A percentile compares a stretch with the other conserved stretches of the same genome.
Conservation (phyloP, 352 stramenopile genomes). For the Globisporangium iwayamae region DNA sequence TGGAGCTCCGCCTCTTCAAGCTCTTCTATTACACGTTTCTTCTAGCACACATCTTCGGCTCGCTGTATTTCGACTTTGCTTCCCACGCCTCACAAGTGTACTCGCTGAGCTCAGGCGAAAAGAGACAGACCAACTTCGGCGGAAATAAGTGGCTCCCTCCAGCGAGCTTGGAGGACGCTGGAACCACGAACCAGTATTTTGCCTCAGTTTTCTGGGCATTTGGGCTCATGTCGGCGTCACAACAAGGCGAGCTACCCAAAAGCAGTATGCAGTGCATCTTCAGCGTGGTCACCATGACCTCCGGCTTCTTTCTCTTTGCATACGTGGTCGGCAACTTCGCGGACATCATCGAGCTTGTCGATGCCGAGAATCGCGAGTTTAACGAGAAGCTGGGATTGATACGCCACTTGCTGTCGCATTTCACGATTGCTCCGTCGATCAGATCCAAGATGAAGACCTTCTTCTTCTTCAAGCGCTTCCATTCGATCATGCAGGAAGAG, state of each 20-base stretch:
- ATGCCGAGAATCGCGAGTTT: conserved; percentile 50
- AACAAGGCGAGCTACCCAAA: conserved; percentile 33
- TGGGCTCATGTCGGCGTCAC: conserved; percentile 39
- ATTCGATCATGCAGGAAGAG: conserved; percentile 52
- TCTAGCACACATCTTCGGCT: conserved; percentile 47
- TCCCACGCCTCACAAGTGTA: conserved; percentile 32
- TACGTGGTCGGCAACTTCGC: conserved; percentile 49
- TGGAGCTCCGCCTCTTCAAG: conserved; percentile 49
- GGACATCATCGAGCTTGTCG: conserved; percentile 40
- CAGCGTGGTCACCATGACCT: conserved; percentile 37
- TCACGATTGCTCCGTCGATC: conserved; percentile 32
- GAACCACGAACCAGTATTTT: conserved; percentile 26
- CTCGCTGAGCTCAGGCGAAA: conserved; percentile 1
- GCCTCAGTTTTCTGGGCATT: conserved; percentile 39
- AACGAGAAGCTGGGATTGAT: conserved; percentile 42
- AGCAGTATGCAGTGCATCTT: conserved; percentile 32
- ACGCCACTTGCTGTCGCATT: conserved; percentile 38
- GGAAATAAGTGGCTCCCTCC: conserved; percentile 35
- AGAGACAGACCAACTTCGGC: conserved; percentile 28
- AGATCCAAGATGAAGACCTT: conserved; percentile 38
- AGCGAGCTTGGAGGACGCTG: background rate
- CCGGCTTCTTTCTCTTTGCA: conserved; percentile 41
- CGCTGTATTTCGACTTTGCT: conserved; percentile 53
- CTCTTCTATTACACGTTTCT: conserved; percentile 55
- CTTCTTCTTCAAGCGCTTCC: conserved; percentile 51